A percentile compares a stretch with the other conserved stretches of the same genome.
These are phyloP conservation scores for Fusarium vanettenii DNA, from an alignment of 2,329 filamentous ascomycete genomes.

Conservation along the genomic window DNA sequence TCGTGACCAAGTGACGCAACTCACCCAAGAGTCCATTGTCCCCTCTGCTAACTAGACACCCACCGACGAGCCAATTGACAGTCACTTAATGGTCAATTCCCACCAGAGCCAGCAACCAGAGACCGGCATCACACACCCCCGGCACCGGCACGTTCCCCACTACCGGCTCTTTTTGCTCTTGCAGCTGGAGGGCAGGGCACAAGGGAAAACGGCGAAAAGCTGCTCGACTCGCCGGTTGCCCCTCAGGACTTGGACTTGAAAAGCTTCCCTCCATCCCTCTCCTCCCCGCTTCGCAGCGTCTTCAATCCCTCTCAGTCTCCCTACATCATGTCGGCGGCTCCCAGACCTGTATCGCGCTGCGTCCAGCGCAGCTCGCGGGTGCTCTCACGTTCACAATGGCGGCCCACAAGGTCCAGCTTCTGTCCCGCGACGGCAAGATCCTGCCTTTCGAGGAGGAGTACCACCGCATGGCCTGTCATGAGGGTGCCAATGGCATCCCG, in stretches of 20 bases:
- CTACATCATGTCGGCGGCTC: constrained; percentile 48
- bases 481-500: constrained; percentile 42
- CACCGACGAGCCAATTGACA: constrained; percentile 34
- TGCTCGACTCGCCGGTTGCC: constrained; percentile 30
- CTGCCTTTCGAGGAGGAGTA: constrained; percentile 20
- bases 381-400: constrained; percentile 45
- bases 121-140: constrained; percentile 19
- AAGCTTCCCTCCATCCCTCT: not conserved
- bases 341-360: constrained; percentile 53
- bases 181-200: constrained; percentile 1
- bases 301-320: constrained; percentile 5
- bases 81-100: constrained; percentile 40
- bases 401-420: constrained; percentile 39
- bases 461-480: constrained; percentile 31
- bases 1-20: constrained; percentile 7
- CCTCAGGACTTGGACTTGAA: constrained; percentile 13
- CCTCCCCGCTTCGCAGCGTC: constrained; percentile 40
- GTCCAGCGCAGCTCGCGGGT: constrained; percentile 52
- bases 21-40: not conserved
- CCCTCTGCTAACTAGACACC: constrained; percentile 13
- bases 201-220: constrained; percentile 31
- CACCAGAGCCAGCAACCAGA: not conserved
- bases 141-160: constrained; percentile 20
- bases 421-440: constrained; percentile 33
- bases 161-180: constrained; percentile 20